Base-by-base conservation (phyloP, 352 stramenopile genomes). In the Elongisporangium senticosum region DNA sequence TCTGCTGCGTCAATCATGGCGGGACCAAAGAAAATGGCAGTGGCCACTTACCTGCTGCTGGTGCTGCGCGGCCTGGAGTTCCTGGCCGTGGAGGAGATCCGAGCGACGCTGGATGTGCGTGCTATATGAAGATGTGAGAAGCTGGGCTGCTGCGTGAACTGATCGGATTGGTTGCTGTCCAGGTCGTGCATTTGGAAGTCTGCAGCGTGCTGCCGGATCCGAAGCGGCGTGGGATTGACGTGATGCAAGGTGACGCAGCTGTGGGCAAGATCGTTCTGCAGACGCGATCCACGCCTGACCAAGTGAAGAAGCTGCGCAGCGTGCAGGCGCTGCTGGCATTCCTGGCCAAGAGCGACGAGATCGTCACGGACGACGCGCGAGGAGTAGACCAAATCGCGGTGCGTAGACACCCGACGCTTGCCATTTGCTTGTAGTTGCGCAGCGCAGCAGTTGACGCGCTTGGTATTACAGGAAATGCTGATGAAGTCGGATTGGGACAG, bases 1-100 rank as follows among this genome's bases (percentile, higher is more conserved):
- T 13, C 17, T 49, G 20, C n/a, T 21, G 19, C 51, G 17, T 20
- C 49, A 3, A 59, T 26, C 23, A 26, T 43, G 33, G 5, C 33
- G 13, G 2, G 33, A 17, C 33, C 33, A 43, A 4, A 43, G 33
- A 43, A 43, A 43, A 43, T 43, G 33, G 33, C 33, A 43, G 11
- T 10, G 4, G 33, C 72, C 11, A 82, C 76, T 51, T 93, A 93
- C 54, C 65, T 93, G 68, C 63, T 93, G 62, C 77, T 93, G 19
- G 81, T 86, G 59, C 73, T 93, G 64, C 79, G 83, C 53, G 81
- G 83, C 0, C 76, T 93, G 22, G 83, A 93, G 69, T 77, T 76
- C 49, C 63, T 93, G 10, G 81, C 71, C 7, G 68, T 86, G 39
- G 53, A 80, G 56, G 83, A 93, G 61, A 90, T 93, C 60, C 77